Conservation (phyloP, 176 grass and related monocot species). For the Phyllostachys edulis region DNA sequence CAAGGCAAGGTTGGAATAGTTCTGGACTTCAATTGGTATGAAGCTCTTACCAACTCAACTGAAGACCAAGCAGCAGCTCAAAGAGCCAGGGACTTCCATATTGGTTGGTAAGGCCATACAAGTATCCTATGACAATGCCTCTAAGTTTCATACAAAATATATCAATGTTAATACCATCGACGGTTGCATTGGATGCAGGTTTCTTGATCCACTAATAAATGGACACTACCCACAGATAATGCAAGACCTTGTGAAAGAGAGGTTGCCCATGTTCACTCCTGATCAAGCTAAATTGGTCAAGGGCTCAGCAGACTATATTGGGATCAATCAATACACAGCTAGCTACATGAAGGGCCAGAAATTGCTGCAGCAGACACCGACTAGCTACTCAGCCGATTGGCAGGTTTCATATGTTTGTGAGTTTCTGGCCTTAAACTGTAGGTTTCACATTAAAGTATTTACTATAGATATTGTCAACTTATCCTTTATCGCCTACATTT, state of each 20-base stretch:
- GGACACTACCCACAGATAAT: conserved; percentile 75
- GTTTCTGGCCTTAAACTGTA: conserved; percentile 21
- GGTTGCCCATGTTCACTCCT: conserved; percentile 61
- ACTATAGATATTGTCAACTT: not conserved
- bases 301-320: conserved; percentile 82
- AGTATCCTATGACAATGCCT: conserved; percentile 1
- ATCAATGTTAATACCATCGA: not conserved
- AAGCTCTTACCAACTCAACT: conserved; percentile 59
- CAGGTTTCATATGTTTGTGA: conserved; percentile 51
- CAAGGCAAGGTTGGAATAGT: conserved; percentile 70
- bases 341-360: conserved; percentile 63
- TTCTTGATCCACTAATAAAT: conserved; percentile 71
- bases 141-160: not conserved
- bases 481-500: conserved; percentile 13
- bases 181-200: conserved; percentile 42
- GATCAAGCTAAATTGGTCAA: conserved; percentile 74
- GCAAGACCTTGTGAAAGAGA: conserved; percentile 65
- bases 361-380: conserved; percentile 37
- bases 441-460: not conserved
- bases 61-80: conserved; percentile 73
- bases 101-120: conserved; percentile 67
- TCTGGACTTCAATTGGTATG: conserved; percentile 71
- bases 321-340: conserved; percentile 87
- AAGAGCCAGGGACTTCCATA: conserved; percentile 91
- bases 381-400: conserved; percentile 79